Percentiles rank a stretch among this genome's conserved stretches.
Conservation (phyloP, 805 yeast species). For the Brettanomyces nanus region DNA sequence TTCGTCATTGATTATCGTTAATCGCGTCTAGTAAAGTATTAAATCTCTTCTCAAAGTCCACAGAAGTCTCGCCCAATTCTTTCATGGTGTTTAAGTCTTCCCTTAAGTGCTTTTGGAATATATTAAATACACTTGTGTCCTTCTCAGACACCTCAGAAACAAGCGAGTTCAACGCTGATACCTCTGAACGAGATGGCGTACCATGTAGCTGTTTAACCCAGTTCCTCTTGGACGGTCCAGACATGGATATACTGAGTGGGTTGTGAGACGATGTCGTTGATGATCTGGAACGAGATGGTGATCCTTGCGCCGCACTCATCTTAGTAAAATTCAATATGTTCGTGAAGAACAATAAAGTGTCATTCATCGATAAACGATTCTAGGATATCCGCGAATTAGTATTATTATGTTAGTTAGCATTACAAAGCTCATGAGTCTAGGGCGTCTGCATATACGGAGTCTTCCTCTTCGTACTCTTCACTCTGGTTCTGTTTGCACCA, state of each 20-base stretch:
- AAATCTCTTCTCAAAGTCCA: background rate
- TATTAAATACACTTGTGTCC: slow-evolving; percentile 1
- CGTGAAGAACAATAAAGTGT: too few relatives aligned
- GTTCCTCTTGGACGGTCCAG: background rate
- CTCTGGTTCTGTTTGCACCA: slow-evolving; percentile 53
- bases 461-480: too few relatives aligned
- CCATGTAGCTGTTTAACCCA: slow-evolving; percentile 3
- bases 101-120: background rate
- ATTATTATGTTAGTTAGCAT: too few relatives aligned
- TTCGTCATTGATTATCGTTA: background rate
- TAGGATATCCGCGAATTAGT: too few relatives aligned
- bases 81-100: background rate
- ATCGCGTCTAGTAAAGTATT: background rate
- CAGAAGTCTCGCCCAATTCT: background rate
- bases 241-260: background rate
- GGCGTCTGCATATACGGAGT: too few relatives aligned
- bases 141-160: slow-evolving; percentile 1
- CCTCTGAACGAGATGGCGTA: background rate
- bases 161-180: background rate
- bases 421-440: too few relatives aligned
- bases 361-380: too few relatives aligned
- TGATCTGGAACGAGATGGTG: background rate
- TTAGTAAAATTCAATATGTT: too few relatives aligned
- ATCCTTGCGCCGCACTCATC: too few relatives aligned
- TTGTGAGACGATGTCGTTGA: background rate